Conservation (phyloP, 2,329 filamentous ascomycete genomes). For the Metarhizium rileyi region DNA sequence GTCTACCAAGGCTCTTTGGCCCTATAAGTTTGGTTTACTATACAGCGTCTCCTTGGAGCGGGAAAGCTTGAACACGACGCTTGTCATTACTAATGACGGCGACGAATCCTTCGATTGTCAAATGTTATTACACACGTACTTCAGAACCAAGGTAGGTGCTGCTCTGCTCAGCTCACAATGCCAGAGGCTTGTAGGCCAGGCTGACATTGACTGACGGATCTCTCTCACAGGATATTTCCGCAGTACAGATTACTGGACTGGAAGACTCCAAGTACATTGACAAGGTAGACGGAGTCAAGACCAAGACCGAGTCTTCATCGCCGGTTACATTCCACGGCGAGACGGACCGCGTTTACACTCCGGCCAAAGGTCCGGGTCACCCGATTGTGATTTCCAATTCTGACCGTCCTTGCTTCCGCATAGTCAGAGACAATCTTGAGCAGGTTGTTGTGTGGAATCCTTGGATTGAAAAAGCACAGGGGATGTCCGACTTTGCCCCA, state of each 20-base stretch:
- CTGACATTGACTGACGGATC: neutral
- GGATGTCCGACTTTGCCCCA: conserved; percentile 79
- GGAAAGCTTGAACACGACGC: conserved; percentile 65
- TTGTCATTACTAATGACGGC: conserved; percentile 86
- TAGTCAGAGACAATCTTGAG: conserved; percentile 74
- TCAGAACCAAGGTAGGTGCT: conserved; percentile 61
- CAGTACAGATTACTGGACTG: conserved; percentile 65
- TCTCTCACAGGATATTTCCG: conserved; percentile 62
- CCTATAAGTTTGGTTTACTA: conserved; percentile 77
- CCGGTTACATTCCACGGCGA: conserved; percentile 64
- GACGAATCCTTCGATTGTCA: conserved; percentile 80
- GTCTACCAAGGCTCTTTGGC: conserved; percentile 65
- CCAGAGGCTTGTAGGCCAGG: no score
- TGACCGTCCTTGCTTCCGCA: conserved; percentile 56
- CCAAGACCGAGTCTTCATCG: conserved; percentile 54
- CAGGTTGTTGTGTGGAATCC: conserved; percentile 98
- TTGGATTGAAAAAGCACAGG: conserved; percentile 74
- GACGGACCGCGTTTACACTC: conserved; percentile 82
- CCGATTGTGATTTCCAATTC: conserved; percentile 52
- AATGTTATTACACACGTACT: conserved; percentile 83
- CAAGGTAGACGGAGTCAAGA: conserved; percentile 61
- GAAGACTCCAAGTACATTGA: conserved; percentile 69
- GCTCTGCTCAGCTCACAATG: no score
- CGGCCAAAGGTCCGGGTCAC: conserved; percentile 47
- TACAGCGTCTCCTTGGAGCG: conserved; percentile 83